A percentile compares a stretch with the other conserved stretches of the same genome.
These are phyloP conservation scores for Candida parachauliodes DNA, from an alignment of 805 yeast genomes.

Conservation along the genomic window DNA sequence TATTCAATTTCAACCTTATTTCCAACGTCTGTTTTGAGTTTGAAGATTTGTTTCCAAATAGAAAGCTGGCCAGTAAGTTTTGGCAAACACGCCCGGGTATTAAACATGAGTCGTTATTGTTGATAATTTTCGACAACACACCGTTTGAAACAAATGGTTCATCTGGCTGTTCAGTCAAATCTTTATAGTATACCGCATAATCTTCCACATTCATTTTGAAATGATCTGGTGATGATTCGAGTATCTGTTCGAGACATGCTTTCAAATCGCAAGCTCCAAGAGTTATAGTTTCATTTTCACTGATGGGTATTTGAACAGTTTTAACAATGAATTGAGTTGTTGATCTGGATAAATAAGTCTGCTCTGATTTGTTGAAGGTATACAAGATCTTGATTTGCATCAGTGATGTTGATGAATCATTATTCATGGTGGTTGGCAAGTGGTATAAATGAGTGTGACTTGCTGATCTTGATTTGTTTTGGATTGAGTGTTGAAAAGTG, in stretches of 20 bases:
- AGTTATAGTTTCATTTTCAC: slow-evolving; percentile 27
- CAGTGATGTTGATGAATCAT: slow-evolving; percentile 20
- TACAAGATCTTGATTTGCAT: slow-evolving; percentile 46
- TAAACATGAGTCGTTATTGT: slow-evolving; percentile 18
- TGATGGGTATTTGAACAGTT: slow-evolving; percentile 35
- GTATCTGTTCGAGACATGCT: slow-evolving; percentile 35
- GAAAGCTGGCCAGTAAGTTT: slow-evolving; percentile 46
- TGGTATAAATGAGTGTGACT: not conserved
- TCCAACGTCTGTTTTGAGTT: slow-evolving; percentile 50
- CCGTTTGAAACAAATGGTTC: slow-evolving; percentile 46
- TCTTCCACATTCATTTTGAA: slow-evolving; percentile 36
- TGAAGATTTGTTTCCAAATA: slow-evolving; percentile 34
- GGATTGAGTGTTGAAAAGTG: no score
- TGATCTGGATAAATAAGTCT: slow-evolving; percentile 42
- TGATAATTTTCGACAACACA: slow-evolving; percentile 28
- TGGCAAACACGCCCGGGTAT: slow-evolving; percentile 58
- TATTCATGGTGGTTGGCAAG: slow-evolving; percentile 7
- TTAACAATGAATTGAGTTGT: slow-evolving; percentile 30
- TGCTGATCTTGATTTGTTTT: no score
- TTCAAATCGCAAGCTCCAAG: slow-evolving; percentile 42
- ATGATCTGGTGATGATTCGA: slow-evolving; percentile 40
- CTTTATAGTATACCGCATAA: slow-evolving; percentile 45
- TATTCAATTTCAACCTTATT: slow-evolving; percentile 49
- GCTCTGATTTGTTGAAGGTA: slow-evolving; percentile 40
- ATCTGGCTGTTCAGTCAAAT: slow-evolving; percentile 45